Percentiles rank a stretch among this genome's conserved stretches.
These are phyloP conservation scores for Stipa capillata DNA, from an alignment of 176 grass and related monocot species.

Conservation along the genomic window DNA sequence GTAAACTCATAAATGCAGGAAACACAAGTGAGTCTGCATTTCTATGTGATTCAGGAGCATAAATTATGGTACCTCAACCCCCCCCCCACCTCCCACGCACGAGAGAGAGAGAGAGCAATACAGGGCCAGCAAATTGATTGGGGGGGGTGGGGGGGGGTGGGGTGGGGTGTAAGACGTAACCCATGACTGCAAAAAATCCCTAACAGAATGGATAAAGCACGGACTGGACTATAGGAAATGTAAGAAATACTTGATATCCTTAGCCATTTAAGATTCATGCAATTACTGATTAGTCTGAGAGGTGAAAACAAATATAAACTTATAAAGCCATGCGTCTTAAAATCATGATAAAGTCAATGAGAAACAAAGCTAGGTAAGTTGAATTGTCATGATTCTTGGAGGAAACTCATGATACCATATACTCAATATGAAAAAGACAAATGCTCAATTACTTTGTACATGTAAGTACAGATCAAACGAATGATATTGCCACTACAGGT, in stretches of 20 bases:
- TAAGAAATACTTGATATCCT: neutral
- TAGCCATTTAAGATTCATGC: neutral
- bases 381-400: neutral
- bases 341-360: constrained; percentile 4
- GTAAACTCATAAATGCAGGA: constrained; percentile 4
- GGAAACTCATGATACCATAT: neutral
- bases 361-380: neutral
- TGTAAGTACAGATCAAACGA: neutral
- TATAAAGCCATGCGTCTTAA: neutral
- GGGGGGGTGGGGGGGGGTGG: too few species aligned
- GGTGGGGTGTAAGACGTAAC: neutral
- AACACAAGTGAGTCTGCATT: neutral
- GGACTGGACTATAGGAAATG: neutral
- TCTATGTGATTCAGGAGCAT: neutral
- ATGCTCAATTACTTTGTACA: neutral
- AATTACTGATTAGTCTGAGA: neutral
- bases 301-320: neutral
- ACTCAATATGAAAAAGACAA: neutral
- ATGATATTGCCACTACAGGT: neutral
- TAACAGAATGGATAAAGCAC: neutral
- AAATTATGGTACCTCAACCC: neutral
- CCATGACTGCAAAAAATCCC: neutral
- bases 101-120: neutral
- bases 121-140: neutral
- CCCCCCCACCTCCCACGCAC: too few species aligned